Evolutionary conservation across 371 early-diverging fungal genomes (phyloP), one percentile per base, ranked within the genome.

Genomic region (Amoeboaphelidium occidentale): DNA sequence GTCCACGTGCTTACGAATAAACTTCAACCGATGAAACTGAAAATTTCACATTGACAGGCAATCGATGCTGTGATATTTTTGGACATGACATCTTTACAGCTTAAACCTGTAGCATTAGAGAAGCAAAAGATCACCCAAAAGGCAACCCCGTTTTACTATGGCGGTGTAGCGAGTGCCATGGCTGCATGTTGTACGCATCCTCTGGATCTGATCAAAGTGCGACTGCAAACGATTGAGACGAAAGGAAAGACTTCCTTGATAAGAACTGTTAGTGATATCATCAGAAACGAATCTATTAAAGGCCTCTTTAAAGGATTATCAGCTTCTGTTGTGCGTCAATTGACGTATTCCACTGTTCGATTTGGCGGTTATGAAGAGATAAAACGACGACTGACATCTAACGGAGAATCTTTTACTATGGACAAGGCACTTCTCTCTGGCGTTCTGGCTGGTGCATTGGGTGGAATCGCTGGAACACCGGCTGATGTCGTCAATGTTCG

Each of bases 401-500:
- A 63, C 12, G 65, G 73, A 49, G 59, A 61, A 47, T 25, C 45
- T 21, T 52, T 22, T 23, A 42, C 52, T 51, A 49, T 47, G 2
- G 43, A 52, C 12, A 12, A 45, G 51, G 51, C 47, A 60, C 57
- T 81, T 20, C 1, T 69, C n/a, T 70, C 76, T 27, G 78, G 74
- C 10, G 61, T 72, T 24, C 49, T 71, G 21, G 79, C 80, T 46
- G 87, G 87, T 27, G 72, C 72, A 23, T 58, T 79, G 17, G 84
- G 82, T 27, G 87, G 85, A 1, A 68, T 74, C 44, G 73, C 72
- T 51, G 84, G 83, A 45, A 26, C 17, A 52, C 84, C 86, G 1
- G 82, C 81, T 6, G 88, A 87, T 56, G 69, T 84, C 2, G 74
- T 79, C 27, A 83, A 84, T 52, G 76, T 84, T 44, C 66, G 83